Evolutionary conservation across 1,139 yeast genomes (phyloP).

Genomic region (Suhomyces bribrorum): DNA sequence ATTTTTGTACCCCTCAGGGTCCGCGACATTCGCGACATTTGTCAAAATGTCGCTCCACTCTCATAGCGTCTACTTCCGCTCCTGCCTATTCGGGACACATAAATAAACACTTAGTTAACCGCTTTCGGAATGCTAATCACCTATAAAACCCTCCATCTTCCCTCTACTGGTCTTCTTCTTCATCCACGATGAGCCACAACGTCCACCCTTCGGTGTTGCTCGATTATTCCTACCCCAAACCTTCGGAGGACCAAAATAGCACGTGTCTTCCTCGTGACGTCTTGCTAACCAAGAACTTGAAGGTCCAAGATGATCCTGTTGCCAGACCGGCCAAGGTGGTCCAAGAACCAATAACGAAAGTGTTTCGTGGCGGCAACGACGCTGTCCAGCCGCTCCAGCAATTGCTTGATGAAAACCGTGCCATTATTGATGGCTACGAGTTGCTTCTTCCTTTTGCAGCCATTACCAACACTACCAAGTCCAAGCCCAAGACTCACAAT

Average conservation of each 20-base stretch:
- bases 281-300: conserved; percentile 27
- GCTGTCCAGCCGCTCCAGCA: conserved; percentile 33
- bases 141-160: conserved; percentile 3
- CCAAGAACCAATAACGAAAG: conserved; percentile 17
- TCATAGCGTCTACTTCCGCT: neutral
- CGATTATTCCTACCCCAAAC: conserved; percentile 26
- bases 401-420: conserved; percentile 26
- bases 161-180: neutral
- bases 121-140: conserved; percentile 3
- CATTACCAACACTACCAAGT: neutral
- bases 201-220: conserved; percentile 20
- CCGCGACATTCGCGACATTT: neutral
- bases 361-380: conserved; percentile 8
- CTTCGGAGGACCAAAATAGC: neutral
- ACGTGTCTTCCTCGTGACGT: conserved; percentile 20
- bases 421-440: conserved; percentile 19
- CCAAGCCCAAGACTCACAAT: neutral
- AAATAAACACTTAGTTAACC: conserved; percentile 11
- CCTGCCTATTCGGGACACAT: conserved; percentile 6
- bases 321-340: conserved; percentile 15
- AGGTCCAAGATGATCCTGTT: conserved; percentile 21
- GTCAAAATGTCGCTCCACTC: conserved; percentile 1
- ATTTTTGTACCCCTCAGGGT: too few species aligned
- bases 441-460: conserved; percentile 22
- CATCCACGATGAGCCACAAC: conserved; percentile 11